Base-by-base conservation (phyloP, 768 basidiomycete species). In the Naganishia randhawae region DNA sequence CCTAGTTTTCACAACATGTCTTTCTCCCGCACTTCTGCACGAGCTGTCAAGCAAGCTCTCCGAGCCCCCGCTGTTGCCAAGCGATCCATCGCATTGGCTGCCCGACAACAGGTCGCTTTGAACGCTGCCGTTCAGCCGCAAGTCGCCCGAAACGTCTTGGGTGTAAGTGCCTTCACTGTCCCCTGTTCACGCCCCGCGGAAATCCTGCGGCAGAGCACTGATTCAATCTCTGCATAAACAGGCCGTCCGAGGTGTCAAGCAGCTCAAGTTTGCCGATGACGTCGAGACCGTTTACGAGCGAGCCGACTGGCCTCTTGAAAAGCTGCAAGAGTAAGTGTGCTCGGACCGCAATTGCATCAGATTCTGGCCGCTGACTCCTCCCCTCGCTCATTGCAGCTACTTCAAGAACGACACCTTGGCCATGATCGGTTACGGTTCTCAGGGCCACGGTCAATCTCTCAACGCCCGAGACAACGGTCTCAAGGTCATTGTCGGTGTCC, bases 391-490 rank as follows among this genome's bases (percentile, higher is more conserved):
- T 29, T 13, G 37, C 69, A 80, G 80, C 69, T 99, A 95, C 86
- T 96, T 99, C 86, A 98, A 98, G 83, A 90, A 98, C 79, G 96
- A 99, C 82, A 97, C 94, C 73, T 91, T 99, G 65, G 95, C 95
- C 71, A 87, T 99, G 82, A 98, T 98, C 75, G 96, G 96, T 69
- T 98, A 99, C 79, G 96, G 96, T 71, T 98, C 96, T 14, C 77
- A 80, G 83, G 94, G 95, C 48, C 96, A 98, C 81, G 96, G 96
- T 22, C 96, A 98, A 82, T 94, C 95, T 72, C 84, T 99, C 81
- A 99, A 99, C 79, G 95, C 96, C 66, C 92, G 96, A 74, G 96
- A 98, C 85, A 95, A 99, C 76, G 96, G 96, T 69, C 84, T 99
- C 73, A 98, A 97, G 74, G 94, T 99, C 82, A 91, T 98, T 73